These are phyloP conservation scores for Pezicula rhizophila DNA, from an alignment of 2,329 filamentous ascomycete species.

Conservation along the genomic window DNA sequence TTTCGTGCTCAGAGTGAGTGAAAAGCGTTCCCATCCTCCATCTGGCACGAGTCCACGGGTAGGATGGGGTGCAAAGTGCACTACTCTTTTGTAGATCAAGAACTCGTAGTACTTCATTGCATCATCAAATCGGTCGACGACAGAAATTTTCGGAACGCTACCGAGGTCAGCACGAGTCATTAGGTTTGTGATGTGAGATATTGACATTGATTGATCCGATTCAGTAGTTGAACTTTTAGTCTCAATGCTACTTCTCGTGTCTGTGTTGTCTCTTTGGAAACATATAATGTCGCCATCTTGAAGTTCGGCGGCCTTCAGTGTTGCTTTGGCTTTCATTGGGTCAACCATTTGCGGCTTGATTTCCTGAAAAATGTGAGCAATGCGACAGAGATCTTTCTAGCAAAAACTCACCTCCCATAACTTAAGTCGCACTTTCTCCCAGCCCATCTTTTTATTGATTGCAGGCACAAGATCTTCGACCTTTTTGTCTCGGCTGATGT, in stretches of 20 bases:
- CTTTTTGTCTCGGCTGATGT: slow-evolving; percentile 81
- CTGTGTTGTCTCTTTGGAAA: slow-evolving; percentile 63
- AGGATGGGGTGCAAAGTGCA: slow-evolving; percentile 70
- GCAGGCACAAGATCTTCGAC: slow-evolving; percentile 75
- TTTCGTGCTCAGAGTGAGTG: slow-evolving; percentile 75
- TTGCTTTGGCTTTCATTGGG: slow-evolving; percentile 82
- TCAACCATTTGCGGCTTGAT: slow-evolving; percentile 99
- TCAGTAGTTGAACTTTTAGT: slow-evolving; percentile 22
- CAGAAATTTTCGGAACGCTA: slow-evolving; percentile 3
- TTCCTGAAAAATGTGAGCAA: slow-evolving; percentile 46
- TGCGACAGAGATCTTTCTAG: not conserved
- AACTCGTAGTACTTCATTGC: slow-evolving; percentile 90
- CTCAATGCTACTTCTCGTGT: slow-evolving; percentile 36
- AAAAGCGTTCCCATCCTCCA: slow-evolving; percentile 60
- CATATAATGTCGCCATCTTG: slow-evolving; percentile 97
- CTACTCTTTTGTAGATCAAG: slow-evolving; percentile 72
- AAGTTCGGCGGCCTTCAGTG: slow-evolving; percentile 84
- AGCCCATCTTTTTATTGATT: slow-evolving; percentile 79
- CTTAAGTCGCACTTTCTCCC: slow-evolving; percentile 56
- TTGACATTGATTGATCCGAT: slow-evolving; percentile 11
- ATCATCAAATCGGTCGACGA: slow-evolving; percentile 54
- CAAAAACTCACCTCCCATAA: slow-evolving; percentile 64
- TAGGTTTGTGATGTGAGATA: slow-evolving; percentile 3
- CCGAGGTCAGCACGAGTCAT: slow-evolving; percentile 14
- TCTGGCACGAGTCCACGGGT: slow-evolving; percentile 39